These are phyloP conservation scores for Backusella macrospora DNA, from an alignment of 192 early-diverging fungal genomes.

Conservation along the genomic window DNA sequence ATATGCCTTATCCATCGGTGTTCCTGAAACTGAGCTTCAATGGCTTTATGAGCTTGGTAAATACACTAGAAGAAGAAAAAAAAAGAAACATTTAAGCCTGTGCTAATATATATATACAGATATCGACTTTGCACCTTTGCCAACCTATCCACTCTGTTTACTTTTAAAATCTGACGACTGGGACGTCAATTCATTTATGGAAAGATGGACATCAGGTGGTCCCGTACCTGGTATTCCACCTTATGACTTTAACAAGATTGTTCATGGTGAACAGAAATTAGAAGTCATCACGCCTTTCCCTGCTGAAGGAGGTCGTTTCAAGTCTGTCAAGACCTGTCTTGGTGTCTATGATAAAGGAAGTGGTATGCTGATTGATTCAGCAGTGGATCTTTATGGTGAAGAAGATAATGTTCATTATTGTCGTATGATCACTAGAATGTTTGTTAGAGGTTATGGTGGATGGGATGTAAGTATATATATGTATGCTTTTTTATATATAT, in stretches of 20 bases:
- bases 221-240: conserved; percentile 62
- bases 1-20: conserved; percentile 73
- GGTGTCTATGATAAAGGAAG: conserved; percentile 79
- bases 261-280: conserved; percentile 75
- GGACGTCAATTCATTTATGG: conserved; percentile 61
- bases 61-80: not conserved
- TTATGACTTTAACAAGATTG: conserved; percentile 67
- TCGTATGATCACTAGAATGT: conserved; percentile 56
- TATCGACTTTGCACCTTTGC: conserved; percentile 64
- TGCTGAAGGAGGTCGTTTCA: conserved; percentile 56
- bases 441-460: conserved; percentile 72
- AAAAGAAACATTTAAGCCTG: conserved; percentile 22
- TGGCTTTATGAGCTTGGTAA: conserved; percentile 66
- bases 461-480: conserved; percentile 51
- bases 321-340: conserved; percentile 50
- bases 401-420: conserved; percentile 38
- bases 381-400: conserved; percentile 56
- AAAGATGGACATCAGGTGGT: conserved; percentile 36
- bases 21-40: conserved; percentile 57
- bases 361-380: conserved; percentile 69
- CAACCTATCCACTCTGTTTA: conserved; percentile 74
- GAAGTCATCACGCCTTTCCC: conserved; percentile 66
- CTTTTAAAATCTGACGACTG: conserved; percentile 54
- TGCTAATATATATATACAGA: conserved; percentile 39
- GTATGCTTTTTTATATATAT: too few relatives aligned